A percentile compares a stretch with the other conserved stretches of the same genome.
These are phyloP conservation scores for Peltaster fructicola DNA, from an alignment of 2,329 filamentous ascomycete species.

Conservation along the genomic window DNA sequence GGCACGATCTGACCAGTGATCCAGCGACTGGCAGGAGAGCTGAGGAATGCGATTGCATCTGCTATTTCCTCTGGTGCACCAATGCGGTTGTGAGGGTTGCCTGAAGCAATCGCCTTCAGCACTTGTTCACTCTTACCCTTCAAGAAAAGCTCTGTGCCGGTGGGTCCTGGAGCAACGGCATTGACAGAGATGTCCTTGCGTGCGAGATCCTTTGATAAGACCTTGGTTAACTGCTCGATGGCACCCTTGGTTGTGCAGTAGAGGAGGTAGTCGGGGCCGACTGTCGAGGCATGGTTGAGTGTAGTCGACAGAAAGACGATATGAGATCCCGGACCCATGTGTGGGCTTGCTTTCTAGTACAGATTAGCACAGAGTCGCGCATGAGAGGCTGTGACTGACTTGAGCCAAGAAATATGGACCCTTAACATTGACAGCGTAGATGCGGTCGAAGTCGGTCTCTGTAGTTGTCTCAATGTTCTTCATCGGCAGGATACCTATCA, in stretches of 20 bases:
- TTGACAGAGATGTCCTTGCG: conserved; percentile 35
- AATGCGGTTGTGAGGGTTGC: conserved; percentile 29
- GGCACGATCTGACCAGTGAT: conserved; percentile 31
- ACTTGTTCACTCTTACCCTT: conserved; percentile 28
- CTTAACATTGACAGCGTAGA: conserved; percentile 38
- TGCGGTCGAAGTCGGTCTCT: conserved; percentile 33
- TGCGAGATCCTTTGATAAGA: conserved; percentile 38
- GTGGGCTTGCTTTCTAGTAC: conserved; percentile 35
- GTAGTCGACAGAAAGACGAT: conserved; percentile 37
- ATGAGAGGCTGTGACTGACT: too few relatives aligned
- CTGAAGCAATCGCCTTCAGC: conserved; percentile 24
- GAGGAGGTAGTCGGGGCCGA: conserved; percentile 31
- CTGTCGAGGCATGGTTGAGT: conserved; percentile 20
- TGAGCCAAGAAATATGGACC: conserved; percentile 37
- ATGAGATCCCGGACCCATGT: conserved; percentile 32
- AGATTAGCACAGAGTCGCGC: too few relatives aligned
- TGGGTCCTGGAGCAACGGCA: conserved; percentile 35
- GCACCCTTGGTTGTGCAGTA: conserved; percentile 42
- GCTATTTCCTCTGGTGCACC: conserved; percentile 35
- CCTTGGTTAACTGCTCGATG: conserved; percentile 40
- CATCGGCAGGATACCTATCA: conserved; percentile 37
- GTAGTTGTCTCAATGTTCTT: conserved; percentile 31
- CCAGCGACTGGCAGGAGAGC: conserved; percentile 20
- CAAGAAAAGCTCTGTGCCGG: conserved; percentile 38
- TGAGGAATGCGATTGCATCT: conserved; percentile 27